Evolutionary conservation across 2,329 filamentous ascomycete genomes (phyloP), one percentile per base, ranked within the genome.

Genomic region (Metarhizium sp.): DNA sequence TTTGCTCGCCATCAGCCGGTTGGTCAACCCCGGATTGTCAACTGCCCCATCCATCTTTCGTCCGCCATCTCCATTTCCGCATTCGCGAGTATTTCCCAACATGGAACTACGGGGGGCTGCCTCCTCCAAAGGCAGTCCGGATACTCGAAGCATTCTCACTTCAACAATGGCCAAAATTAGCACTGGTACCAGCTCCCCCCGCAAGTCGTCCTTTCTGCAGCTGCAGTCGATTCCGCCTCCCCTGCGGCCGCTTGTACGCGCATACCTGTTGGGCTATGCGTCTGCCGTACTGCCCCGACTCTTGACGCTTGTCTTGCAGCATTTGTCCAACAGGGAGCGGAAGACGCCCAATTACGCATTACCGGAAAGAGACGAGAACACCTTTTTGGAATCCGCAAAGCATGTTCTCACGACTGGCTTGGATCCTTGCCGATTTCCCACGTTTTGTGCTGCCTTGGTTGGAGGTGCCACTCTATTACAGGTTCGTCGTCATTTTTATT

Each of bases 391-490:
- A 14, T 68, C 69, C 48, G 64, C 64, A 6, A 58, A 63, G n/a
- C 61, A 65, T 38, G 77, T 82, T 55, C 64, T 85, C 38, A 69
- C 68, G 45, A 73, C 74, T 7, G 81, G 79, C 2, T 68, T 85
- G 16, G 78, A 81, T 48, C 69, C 72, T 55, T 76, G 78, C 57
- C 74, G 81, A 8, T 86, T 86, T 62, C 81, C 83, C 47, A 74
- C 81, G 4, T 86, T 86, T 64, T 86, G 82, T 64, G 82, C 81
- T 7, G 72, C 75, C 6, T 68, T 86, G 10, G 77, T 81, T 43
- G 83, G 82, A 38, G 81, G 82, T 43, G 79, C 77, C 59, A 82
- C 81, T 29, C 65, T 85, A n/a, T 64, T 85, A n/a, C 76, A 84
- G 73, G 81, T 79, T 70, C 62, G 74, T 63, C 50, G 49, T 45